phyloP scores from a whole-genome alignment of 345 rosid genomes.

The Acer negundo region DNA sequence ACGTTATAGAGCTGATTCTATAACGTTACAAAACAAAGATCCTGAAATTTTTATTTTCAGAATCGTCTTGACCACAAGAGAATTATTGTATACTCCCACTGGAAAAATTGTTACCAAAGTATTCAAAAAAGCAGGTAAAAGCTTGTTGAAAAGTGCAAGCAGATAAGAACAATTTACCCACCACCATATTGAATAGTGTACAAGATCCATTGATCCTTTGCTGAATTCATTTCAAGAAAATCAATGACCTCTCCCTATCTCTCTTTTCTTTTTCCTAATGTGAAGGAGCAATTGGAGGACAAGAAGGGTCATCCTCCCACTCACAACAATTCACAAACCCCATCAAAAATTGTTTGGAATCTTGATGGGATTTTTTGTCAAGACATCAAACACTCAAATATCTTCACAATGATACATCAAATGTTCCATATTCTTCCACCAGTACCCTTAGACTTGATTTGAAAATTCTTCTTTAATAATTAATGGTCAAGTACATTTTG shows the following conservation, averaged over 20 bases:
- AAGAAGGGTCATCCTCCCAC: slow-evolving; percentile 16
- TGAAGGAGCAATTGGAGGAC: slow-evolving; percentile 24
- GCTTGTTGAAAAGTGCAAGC: slow-evolving; percentile 10
- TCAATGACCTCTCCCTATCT: neutral
- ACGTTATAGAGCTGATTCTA: no score
- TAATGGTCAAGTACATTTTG: neutral
- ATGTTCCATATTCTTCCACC: neutral
- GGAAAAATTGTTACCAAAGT: neutral
- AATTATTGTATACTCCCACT: neutral
- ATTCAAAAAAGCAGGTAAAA: slow-evolving; percentile 7
- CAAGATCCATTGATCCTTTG: slow-evolving; percentile 6
- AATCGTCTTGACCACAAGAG: neutral
- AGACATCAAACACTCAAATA: neutral
- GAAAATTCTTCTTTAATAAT: no score
- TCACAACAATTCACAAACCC: neutral
- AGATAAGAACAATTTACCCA: slow-evolving; percentile 18
- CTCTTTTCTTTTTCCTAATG: neutral
- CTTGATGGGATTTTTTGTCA: neutral
- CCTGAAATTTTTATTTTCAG: no score
- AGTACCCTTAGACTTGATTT: no score
- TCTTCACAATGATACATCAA: neutral
- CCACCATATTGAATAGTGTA: slow-evolving; percentile 19
- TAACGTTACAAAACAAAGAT: no score
- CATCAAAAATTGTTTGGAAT: neutral
- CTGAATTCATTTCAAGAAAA: slow-evolving; percentile 1